These are phyloP conservation scores for Solanum chacoense DNA, from an alignment of 305 asterid genomes.

Conservation along the genomic window DNA sequence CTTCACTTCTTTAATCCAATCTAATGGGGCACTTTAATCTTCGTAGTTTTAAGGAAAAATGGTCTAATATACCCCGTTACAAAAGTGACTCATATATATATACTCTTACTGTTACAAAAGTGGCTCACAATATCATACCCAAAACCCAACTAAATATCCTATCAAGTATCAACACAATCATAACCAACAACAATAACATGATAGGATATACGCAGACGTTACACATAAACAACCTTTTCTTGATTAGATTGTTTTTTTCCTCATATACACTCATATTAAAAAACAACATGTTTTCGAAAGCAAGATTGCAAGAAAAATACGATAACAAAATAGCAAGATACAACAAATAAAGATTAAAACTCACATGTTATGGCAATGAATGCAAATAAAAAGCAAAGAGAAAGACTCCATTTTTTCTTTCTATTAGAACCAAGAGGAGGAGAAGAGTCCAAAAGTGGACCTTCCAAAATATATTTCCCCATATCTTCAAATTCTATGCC, in stretches of 20 bases:
- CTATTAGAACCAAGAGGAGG: neutral
- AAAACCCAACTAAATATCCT: neutral
- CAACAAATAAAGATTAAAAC: neutral
- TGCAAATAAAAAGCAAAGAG: constrained; percentile 19
- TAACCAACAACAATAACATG: neutral
- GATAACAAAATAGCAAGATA: neutral
- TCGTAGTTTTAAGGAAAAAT: neutral
- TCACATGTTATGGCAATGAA: constrained; percentile 41
- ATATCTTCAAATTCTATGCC: neutral
- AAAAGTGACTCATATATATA: neutral
- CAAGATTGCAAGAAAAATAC: neutral
- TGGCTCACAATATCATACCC: neutral
- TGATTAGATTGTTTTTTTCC: neutral
- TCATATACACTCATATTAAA: neutral
- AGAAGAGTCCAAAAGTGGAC: constrained; percentile 6
- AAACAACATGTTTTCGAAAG: neutral
- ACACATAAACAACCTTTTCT: neutral
- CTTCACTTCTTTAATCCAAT: neutral
- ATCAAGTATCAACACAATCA: neutral
- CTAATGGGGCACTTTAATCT: neutral
- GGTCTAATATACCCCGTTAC: too few species aligned
- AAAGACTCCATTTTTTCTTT: constrained; percentile 14
- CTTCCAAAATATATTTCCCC: constrained; percentile 3
- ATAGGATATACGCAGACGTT: neutral
- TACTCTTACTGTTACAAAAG: too few species aligned